Conservation (phyloP, 441 rosid genomes). For the Macaranga tanarius region DNA sequence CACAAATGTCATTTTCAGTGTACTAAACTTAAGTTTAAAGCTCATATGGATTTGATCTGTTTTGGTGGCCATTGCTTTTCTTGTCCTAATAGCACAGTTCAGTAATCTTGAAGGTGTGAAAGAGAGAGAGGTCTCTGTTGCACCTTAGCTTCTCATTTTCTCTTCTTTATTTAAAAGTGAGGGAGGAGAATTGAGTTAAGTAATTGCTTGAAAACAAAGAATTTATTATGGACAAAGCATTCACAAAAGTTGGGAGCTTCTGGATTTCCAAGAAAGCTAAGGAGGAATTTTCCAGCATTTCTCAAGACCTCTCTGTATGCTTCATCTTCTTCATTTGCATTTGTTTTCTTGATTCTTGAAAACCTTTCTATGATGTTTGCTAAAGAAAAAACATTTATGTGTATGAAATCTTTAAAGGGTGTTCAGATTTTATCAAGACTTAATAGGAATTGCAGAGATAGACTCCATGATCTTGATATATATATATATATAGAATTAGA, state of each 20-base stretch:
- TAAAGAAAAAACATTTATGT: background rate
- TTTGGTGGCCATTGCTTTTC: background rate
- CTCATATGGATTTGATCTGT: background rate
- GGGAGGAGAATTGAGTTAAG: background rate
- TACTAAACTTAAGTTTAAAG: background rate
- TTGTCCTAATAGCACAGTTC: too few relatives aligned
- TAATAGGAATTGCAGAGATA: background rate
- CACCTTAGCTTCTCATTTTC: too few relatives aligned
- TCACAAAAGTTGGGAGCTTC: conserved; percentile 64
- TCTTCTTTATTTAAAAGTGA: background rate
- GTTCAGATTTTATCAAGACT: background rate
- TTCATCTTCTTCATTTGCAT: background rate
- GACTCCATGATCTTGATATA: too few relatives aligned
- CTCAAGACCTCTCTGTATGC: conserved; percentile 61
- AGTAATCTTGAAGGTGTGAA: background rate
- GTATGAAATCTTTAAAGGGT: background rate
- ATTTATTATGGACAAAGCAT: conserved; percentile 65
- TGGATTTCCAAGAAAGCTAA: conserved; percentile 88
- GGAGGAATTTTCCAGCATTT: conserved; percentile 66
- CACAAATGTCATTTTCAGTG: conserved; percentile 9
- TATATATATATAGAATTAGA: too few relatives aligned
- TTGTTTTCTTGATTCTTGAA: background rate
- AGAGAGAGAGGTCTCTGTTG: too few relatives aligned
- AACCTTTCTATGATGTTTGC: background rate
- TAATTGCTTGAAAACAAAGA: background rate